Evolutionary conservation across 2,329 filamentous ascomycete species (phyloP).

Genomic region (Alternaria gansuensis): DNA sequence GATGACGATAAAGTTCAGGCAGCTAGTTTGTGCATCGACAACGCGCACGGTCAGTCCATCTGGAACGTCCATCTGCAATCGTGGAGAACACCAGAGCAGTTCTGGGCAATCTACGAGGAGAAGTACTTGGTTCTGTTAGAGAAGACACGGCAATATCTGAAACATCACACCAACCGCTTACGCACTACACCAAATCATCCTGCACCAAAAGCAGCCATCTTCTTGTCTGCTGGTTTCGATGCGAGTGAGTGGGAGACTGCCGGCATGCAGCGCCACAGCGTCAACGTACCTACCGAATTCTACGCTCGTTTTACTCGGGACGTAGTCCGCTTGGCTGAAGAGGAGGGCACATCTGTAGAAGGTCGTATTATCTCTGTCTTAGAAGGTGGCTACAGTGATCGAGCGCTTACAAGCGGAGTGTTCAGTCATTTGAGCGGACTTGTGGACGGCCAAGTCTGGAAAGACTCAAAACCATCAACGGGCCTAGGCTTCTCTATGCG

Average conservation of each 20-base stretch:
- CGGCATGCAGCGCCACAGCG: conserved; percentile 94
- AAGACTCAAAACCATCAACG: conserved; percentile 45
- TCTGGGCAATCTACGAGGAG: conserved; percentile 86
- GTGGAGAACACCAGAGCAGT: conserved; percentile 84
- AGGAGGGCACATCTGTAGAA: conserved; percentile 78
- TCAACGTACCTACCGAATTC: conserved; percentile 96
- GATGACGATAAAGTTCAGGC: conserved; percentile 93
- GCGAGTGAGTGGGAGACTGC: conserved; percentile 92
- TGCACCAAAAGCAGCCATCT: conserved; percentile 83
- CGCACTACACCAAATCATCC: conserved; percentile 65
- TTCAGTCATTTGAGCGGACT: conserved; percentile 90
- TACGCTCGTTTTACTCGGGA: conserved; percentile 92
- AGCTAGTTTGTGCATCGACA: conserved; percentile 92
- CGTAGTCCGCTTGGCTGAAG: conserved; percentile 80
- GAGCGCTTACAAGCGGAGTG: conserved; percentile 86
- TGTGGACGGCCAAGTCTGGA: conserved; percentile 62
- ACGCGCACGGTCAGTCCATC: conserved; percentile 89
- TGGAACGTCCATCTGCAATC: conserved; percentile 95
- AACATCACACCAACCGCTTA: conserved; percentile 73
- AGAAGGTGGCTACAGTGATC: conserved; percentile 95
- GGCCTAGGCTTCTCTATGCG: conserved; percentile 69
- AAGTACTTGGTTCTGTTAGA: conserved; percentile 80
- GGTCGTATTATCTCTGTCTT: conserved; percentile 91
- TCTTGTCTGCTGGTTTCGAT: conserved; percentile 95
- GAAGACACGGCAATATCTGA: conserved; percentile 82